Conservation (phyloP, 2,329 filamentous ascomycete genomes). For the Chaetomiaceae sp. region DNA sequence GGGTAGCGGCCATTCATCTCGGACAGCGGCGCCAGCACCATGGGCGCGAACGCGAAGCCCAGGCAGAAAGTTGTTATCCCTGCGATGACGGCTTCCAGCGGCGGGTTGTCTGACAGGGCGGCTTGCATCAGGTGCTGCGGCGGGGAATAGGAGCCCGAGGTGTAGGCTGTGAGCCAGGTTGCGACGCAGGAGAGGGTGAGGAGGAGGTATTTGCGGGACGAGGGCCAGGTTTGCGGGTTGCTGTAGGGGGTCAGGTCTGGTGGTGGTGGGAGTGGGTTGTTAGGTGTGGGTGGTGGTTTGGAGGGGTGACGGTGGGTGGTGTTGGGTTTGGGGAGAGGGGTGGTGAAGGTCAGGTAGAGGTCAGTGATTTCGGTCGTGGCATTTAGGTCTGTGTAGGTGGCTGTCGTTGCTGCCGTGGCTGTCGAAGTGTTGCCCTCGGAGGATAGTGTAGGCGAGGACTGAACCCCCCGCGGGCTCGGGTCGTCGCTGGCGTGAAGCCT, state of each 20-base stretch:
- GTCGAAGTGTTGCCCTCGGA: not conserved
- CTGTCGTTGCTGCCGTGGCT: not conserved
- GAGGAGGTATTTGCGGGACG: conserved; percentile 63
- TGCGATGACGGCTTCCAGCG: conserved; percentile 60
- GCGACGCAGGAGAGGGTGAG: conserved; percentile 71
- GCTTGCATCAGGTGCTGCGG: conserved; percentile 58
- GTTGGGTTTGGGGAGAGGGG: conserved; percentile 33
- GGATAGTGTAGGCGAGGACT: not conserved
- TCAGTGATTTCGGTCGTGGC: conserved; percentile 31
- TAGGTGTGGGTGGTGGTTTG: conserved; percentile 1
- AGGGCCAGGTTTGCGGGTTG: conserved; percentile 71
- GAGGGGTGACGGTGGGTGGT: conserved; percentile 10
- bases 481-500: not conserved
- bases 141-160: conserved; percentile 75
- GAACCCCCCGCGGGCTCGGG: not conserved
- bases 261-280: conserved; percentile 17
- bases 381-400: not conserved
- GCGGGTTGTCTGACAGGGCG: conserved; percentile 48
- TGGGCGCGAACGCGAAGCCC: conserved; percentile 78
- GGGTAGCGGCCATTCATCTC: conserved; percentile 85
- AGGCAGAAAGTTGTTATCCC: conserved; percentile 79
- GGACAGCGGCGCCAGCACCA: conserved; percentile 82
- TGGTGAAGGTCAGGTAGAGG: conserved; percentile 41
- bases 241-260: conserved; percentile 59
- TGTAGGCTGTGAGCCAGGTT: conserved; percentile 73